Evolutionary conservation across 345 rosid species (phyloP).

Genomic region (Ailanthus altissimus): DNA sequence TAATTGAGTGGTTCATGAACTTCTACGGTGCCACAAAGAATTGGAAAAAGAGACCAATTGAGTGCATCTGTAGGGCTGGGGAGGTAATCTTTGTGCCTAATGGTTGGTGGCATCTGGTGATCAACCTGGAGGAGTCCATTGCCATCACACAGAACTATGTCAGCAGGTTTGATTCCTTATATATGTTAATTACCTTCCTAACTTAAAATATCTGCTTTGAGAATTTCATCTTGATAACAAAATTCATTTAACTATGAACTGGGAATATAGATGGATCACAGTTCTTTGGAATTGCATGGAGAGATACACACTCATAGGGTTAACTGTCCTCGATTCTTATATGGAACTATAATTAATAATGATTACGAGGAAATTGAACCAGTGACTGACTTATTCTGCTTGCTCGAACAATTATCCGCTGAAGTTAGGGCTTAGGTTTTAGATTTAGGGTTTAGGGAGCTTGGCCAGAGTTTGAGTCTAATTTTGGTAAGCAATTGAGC

Average conservation of each 20-base stretch:
- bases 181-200: constrained; percentile 11
- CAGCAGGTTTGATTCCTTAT: constrained; percentile 60
- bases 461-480: not conserved
- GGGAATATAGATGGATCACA: not conserved
- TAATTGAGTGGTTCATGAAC: constrained; percentile 98
- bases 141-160: constrained; percentile 95
- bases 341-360: not conserved
- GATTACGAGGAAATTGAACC: not conserved
- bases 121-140: constrained; percentile 89
- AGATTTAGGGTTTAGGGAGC: no score
- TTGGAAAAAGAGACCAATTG: constrained; percentile 78
- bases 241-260: not conserved
- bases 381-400: not conserved
- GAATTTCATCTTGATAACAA: not conserved
- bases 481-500: not conserved
- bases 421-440: no score
- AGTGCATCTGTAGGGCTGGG: constrained; percentile 92
- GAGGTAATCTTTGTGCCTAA: constrained; percentile 93
- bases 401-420: not conserved
- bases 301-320: not conserved
- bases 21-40: constrained; percentile 76
- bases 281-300: not conserved
- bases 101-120: constrained; percentile 99
- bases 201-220: constrained; percentile 16
- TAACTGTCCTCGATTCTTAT: not conserved